Base-by-base conservation (phyloP, 768 basidiomycete genomes). In the Fomitopsis pulvina region DNA sequence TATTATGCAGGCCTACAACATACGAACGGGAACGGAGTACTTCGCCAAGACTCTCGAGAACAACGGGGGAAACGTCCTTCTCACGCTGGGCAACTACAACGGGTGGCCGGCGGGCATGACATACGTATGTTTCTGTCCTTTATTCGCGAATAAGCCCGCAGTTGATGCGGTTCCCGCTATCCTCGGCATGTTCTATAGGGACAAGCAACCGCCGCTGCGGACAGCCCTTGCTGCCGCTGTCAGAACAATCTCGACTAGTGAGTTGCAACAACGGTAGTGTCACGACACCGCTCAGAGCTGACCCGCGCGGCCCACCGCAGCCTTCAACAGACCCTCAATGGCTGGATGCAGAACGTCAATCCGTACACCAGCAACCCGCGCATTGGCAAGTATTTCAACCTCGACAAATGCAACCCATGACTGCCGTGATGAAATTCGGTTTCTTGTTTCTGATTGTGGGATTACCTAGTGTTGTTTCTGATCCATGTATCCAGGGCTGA, bases 191-290 rank as follows among this genome's bases (percentile, higher is more conserved):
- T n/a, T n/a, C n/a, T 21, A 28, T 38, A 84, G 81, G 62, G 18
- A 0, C 56, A 75, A 25, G 85, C 84, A 18, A 85, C 80, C 47
- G 77, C 78, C 51, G 82, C 83, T 39, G 75, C 70, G 10, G 45
- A 69, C 43, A 67, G 71, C 1, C 28, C 59, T 42, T 87, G 85
- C 70, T 87, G 83, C 66, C 68, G 63, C 40, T 84, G 84, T 65
- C 89, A 91, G 71, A 83, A 89, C 63, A 92, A 92, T 69, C 72
- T 89, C 42, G 91, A 92, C 68, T 93, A 93, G 87, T 85, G 60
- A 57, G 84, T 72, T 34, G 32, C 9, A 34, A 26, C 9, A 4
- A 7, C 9, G 5, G 16, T 44, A 14, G 3, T 18, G 9, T 44
- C 22, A 25, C 20, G 26, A 4, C 18, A 7, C 12, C 0, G 20